Base-by-base conservation (phyloP, 2,329 filamentous ascomycete genomes). In the Aureobasidium lini region DNA sequence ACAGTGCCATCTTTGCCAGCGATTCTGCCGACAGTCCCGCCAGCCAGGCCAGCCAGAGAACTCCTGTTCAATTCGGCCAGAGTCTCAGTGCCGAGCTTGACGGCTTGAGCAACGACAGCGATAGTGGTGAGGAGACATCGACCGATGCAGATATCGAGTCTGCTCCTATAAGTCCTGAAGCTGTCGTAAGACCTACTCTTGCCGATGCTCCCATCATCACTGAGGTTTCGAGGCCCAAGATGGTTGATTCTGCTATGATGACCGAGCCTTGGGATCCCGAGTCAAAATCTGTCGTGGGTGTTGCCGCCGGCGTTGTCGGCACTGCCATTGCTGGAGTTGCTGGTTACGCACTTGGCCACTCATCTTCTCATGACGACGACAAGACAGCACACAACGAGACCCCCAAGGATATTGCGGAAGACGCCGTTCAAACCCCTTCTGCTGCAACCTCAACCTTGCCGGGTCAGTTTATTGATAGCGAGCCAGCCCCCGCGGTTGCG, bases 21-120 rank as follows among this genome's bases (percentile, higher is more conserved):
- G 85, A 10, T 73, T 75, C 57, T 68, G 73, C 4, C 48, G 56
- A 62, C 40, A 63, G 62, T 40, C 81, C 81, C 10, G 79, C 76
- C 31, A 82, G 79, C 65, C 76, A 81, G 64, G 68, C 70, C 34
- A 76, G 71, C 66, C 74, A 73, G 54, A 74, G 72, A 43, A 76
- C 76, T 7, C 73, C 76, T n/a, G 73, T 76, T 44, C 63, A 66
- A 53, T 77, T 77, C 63, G 81, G 84, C 15, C 89, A 96, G 76
- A 97, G 88, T 68, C 78, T 99, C 53, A 95, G 94, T 70, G 91
- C 91, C 42, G 94, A 99, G 73, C 81, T 99, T 43, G 90, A 88
- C 57, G 89, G 90, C 64, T 77, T 96, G 44, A 87, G 84, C 60
- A 77, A 88, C 65, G 89, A 90, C 8, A 62, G 62, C 13, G 61